Evolutionary conservation across 345 rosid genomes (phyloP).

Genomic region (Eucalyptus regnans): DNA sequence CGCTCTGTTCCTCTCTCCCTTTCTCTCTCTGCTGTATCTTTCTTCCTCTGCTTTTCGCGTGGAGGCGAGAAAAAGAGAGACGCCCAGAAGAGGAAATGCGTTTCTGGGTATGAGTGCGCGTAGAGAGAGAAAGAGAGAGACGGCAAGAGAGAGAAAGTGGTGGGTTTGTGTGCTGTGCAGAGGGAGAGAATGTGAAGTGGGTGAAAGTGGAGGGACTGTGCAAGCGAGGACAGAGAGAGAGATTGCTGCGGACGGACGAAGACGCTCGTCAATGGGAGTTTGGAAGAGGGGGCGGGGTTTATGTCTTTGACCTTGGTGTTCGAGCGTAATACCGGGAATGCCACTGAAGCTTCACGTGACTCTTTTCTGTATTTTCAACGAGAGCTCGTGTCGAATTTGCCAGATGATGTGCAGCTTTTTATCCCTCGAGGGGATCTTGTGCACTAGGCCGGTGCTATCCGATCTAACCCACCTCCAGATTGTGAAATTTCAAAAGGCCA

Average conservation of each 20-base stretch:
- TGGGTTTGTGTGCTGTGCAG: not conserved
- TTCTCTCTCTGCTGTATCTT: not conserved
- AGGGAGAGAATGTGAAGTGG: not conserved
- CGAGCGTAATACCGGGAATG: not conserved
- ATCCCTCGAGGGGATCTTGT: too few species aligned
- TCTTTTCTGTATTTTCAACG: not conserved
- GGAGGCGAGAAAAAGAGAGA: not conserved
- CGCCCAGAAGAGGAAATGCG: not conserved
- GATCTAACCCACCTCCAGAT: not conserved
- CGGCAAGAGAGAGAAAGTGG: not conserved
- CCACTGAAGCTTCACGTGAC: not conserved
- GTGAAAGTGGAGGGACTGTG: not conserved
- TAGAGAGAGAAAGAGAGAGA: not conserved
- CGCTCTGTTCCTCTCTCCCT: not conserved
- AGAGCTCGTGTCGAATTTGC: not conserved
- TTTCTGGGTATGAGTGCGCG: not conserved
- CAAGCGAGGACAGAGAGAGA: not conserved
- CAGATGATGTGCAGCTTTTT: not conserved
- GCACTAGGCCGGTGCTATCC: not conserved
- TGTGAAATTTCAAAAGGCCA: not conserved
- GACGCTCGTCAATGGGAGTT: not conserved
- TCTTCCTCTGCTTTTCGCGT: not conserved
- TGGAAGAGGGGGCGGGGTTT: not conserved
- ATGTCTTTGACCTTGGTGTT: not conserved
- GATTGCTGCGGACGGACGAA: not conserved